A percentile compares a stretch with the other conserved stretches of the same genome.
phyloP scores from a whole-genome alignment of 345 rosid species.

The Boechera stricta region DNA sequence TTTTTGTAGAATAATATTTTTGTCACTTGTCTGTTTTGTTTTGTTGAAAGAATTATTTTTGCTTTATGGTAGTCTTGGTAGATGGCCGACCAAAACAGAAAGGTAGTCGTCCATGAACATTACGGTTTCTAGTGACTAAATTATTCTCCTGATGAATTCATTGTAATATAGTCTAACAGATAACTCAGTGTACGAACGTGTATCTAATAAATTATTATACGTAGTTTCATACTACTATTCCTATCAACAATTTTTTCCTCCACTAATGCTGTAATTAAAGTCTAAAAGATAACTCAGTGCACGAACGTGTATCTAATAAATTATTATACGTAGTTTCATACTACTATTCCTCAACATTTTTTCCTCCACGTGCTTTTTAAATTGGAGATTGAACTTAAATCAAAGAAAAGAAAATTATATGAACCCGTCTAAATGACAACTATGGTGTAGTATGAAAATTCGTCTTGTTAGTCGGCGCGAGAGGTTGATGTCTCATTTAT shows the following conservation, averaged over 20 bases:
- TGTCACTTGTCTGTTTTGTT: slow-evolving; percentile 19
- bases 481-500: background rate
- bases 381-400: background rate
- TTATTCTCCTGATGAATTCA: slow-evolving; percentile 8
- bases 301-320: slow-evolving; percentile 4
- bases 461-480: background rate
- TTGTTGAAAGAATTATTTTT: background rate
- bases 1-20: background rate
- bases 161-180: background rate
- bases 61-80: slow-evolving; percentile 18
- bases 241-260: background rate
- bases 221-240: slow-evolving; percentile 7
- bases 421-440: background rate
- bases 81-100: slow-evolving; percentile 43
- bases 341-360: background rate
- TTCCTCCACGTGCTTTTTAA: background rate
- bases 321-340: background rate
- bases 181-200: slow-evolving; percentile 16
- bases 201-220: background rate
- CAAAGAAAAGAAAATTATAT: background rate
- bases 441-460: background rate
- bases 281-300: background rate
- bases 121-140: slow-evolving; percentile 10
- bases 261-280: too few species aligned
- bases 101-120: slow-evolving; percentile 8